Percentiles rank a stretch among this genome's conserved stretches.
phyloP scores from a whole-genome alignment of 306 rosid species.

The Mucuna pruriens region DNA sequence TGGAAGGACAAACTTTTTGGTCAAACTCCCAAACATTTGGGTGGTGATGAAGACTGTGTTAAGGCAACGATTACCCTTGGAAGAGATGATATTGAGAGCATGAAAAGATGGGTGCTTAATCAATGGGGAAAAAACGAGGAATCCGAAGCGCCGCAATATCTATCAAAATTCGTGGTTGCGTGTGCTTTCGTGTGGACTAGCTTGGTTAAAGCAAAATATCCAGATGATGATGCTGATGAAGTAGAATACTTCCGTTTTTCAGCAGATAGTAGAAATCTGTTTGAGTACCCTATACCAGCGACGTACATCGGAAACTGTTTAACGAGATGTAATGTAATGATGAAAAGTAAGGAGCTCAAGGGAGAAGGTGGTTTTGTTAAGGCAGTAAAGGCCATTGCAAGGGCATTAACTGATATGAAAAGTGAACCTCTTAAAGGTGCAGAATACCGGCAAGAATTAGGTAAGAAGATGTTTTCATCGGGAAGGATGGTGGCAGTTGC shows the following conservation, averaged over 20 bases:
- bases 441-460: slow-evolving; percentile 12
- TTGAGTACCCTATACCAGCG: slow-evolving; percentile 25
- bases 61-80: slow-evolving; percentile 36
- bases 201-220: slow-evolving; percentile 33
- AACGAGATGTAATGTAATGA: neutral
- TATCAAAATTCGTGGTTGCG: slow-evolving; percentile 41
- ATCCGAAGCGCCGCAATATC: neutral
- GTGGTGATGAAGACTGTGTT: neutral
- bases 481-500: slow-evolving; percentile 22
- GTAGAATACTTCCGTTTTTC: slow-evolving; percentile 32
- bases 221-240: neutral
- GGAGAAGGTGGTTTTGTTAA: slow-evolving; percentile 42
- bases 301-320: slow-evolving; percentile 46
- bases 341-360: slow-evolving; percentile 37
- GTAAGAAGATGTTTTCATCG: slow-evolving; percentile 4
- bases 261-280: slow-evolving; percentile 38
- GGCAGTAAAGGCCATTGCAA: slow-evolving; percentile 35
- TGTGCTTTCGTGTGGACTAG: slow-evolving; percentile 40
- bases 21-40: neutral
- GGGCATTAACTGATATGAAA: slow-evolving; percentile 21
- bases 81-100: slow-evolving; percentile 13
- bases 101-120: slow-evolving; percentile 1
- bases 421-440: slow-evolving; percentile 21
- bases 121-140: neutral
- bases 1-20: slow-evolving; percentile 32